Conservation (phyloP, 805 yeast species). For the Metschnikowia corniflorae region DNA sequence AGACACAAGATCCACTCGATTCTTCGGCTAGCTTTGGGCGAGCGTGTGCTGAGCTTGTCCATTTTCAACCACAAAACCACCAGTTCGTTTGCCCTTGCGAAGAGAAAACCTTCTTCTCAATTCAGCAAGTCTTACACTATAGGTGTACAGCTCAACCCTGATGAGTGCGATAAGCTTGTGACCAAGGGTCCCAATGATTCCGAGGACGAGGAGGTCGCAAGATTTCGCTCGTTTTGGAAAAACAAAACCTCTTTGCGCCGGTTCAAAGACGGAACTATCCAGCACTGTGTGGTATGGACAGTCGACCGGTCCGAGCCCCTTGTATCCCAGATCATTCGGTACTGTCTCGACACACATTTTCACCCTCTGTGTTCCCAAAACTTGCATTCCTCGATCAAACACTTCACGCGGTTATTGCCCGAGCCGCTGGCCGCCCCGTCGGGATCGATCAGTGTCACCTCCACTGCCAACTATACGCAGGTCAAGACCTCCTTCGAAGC, state of each 20-base stretch:
- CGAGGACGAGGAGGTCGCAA: conserved; percentile 50
- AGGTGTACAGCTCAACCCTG: conserved; percentile 67
- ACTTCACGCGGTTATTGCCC: conserved; percentile 54
- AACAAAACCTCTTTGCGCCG: conserved; percentile 77
- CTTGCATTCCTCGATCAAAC: conserved; percentile 35
- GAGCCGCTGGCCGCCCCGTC: conserved; percentile 43
- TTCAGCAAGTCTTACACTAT: conserved; percentile 38
- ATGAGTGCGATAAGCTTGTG: conserved; percentile 73
- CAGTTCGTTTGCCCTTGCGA: conserved; percentile 39
- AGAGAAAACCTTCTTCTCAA: conserved; percentile 48
- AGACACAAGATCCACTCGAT: conserved; percentile 58
- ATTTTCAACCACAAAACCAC: conserved; percentile 26
- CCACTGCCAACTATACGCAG: conserved; percentile 26
- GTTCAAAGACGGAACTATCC: conserved; percentile 88
- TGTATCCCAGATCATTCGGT: conserved; percentile 60
- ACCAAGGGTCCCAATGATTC: conserved; percentile 75
- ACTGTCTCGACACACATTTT: conserved; percentile 62
- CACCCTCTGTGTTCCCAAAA: conserved; percentile 38
- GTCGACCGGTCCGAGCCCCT: conserved; percentile 54
- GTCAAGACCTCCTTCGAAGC: conserved; percentile 46
- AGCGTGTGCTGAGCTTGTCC: conserved; percentile 39
- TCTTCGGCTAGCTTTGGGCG: conserved; percentile 55
- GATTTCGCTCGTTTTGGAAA: conserved; percentile 90
- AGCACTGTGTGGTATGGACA: conserved; percentile 89
- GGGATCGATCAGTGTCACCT: conserved; percentile 45